Evolutionary conservation across 176 grass and related monocot genomes (phyloP).

Genomic region (Oryza meyeriana): DNA sequence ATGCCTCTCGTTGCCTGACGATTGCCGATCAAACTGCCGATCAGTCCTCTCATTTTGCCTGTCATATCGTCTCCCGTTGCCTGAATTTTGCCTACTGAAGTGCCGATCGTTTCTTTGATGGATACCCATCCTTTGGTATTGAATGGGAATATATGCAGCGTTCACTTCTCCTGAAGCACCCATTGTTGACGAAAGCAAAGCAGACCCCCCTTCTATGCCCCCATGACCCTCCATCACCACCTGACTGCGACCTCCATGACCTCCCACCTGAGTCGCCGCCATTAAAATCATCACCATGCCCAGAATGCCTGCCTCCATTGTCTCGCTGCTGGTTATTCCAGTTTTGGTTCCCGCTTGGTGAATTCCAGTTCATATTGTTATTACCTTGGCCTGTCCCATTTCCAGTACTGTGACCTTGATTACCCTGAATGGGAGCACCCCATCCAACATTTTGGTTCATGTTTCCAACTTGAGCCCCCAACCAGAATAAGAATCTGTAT

Average conservation of each 20-base stretch:
- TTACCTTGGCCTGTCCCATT: conserved; percentile 56
- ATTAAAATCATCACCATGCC: conserved; percentile 29
- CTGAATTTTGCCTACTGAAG: conserved; percentile 33
- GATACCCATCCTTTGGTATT: not conserved
- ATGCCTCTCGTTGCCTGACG: conserved; percentile 35
- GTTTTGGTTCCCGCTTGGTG: conserved; percentile 39
- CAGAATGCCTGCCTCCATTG: conserved; percentile 38
- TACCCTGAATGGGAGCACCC: conserved; percentile 55
- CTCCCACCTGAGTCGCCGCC: conserved; percentile 34
- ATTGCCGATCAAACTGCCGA: conserved; percentile 43
- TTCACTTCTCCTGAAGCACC: conserved; percentile 33
- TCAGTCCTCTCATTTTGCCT: conserved; percentile 32
- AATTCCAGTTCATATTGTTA: conserved; percentile 48
- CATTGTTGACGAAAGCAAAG: conserved; percentile 21
- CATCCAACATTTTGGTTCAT: conserved; percentile 47
- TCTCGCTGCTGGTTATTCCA: conserved; percentile 54
- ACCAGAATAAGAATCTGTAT: conserved; percentile 55
- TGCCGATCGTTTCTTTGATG: conserved; percentile 25
- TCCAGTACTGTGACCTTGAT: conserved; percentile 40
- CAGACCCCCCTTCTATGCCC: conserved; percentile 26
- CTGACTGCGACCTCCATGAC: conserved; percentile 33
- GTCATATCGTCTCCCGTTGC: conserved; percentile 22
- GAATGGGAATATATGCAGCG: conserved; percentile 48
- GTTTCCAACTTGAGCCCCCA: conserved; percentile 61
- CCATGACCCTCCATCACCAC: conserved; percentile 45